phyloP scores from a whole-genome alignment of 192 early-diverging fungal species.

The Borealophlyctis nickersoniae region DNA sequence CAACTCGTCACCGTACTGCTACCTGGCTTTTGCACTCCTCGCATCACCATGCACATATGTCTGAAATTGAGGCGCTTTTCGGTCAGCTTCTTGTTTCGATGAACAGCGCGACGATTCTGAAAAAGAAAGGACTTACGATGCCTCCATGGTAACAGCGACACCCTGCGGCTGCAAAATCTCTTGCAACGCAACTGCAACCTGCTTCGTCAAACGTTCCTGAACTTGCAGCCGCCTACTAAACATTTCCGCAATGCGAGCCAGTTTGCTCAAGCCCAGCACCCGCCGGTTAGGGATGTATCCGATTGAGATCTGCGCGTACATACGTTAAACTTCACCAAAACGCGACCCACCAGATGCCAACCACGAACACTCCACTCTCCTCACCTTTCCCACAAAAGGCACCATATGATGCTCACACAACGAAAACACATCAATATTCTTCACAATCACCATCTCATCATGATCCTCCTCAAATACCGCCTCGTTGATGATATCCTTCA shows the following conservation, averaged over 20 bases:
- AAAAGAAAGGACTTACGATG: slow-evolving; percentile 62
- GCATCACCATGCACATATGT: slow-evolving; percentile 97
- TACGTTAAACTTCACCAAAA: background rate
- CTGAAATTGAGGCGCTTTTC: too few species aligned
- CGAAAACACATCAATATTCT: slow-evolving; percentile 92
- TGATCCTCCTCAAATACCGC: slow-evolving; percentile 99
- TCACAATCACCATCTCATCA: slow-evolving; percentile 99
- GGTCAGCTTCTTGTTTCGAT: too few species aligned
- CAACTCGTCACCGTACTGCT: slow-evolving; percentile 88
- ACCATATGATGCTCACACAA: slow-evolving; percentile 99
- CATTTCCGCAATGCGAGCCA: slow-evolving; percentile 98
- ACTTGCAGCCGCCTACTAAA: slow-evolving; percentile 93
- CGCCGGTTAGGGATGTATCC: slow-evolving; percentile 95
- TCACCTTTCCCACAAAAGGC: slow-evolving; percentile 93
- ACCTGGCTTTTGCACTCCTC: slow-evolving; percentile 95
- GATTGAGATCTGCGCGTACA: slow-evolving; percentile 73
- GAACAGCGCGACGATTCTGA: too few species aligned
- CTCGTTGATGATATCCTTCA: slow-evolving; percentile 86
- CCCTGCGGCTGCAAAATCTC: slow-evolving; percentile 92
- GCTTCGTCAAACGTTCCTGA: slow-evolving; percentile 97
- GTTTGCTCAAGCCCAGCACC: slow-evolving; percentile 93
- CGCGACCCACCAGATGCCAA: too few species aligned
- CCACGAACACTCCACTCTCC: too few species aligned
- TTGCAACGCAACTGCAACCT: slow-evolving; percentile 86
- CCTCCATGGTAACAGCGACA: slow-evolving; percentile 97